These are phyloP conservation scores for Penicillium frequentans DNA, from an alignment of 2,329 filamentous ascomycete genomes.

Conservation along the genomic window DNA sequence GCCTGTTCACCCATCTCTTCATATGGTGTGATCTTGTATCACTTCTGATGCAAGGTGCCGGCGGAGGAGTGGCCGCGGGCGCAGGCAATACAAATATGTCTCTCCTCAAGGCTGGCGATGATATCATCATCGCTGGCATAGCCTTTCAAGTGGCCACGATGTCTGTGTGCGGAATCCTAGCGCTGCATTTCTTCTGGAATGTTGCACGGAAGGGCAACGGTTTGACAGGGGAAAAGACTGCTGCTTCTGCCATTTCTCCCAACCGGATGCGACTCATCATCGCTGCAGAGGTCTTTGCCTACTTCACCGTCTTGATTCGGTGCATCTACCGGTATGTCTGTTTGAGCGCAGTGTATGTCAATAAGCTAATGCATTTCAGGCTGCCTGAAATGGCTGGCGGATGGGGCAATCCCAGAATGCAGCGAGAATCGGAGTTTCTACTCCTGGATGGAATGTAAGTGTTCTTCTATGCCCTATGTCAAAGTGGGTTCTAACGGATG, in stretches of 20 bases:
- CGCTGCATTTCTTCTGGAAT: constrained; percentile 48
- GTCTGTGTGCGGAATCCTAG: constrained; percentile 37
- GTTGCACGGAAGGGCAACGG: constrained; percentile 29
- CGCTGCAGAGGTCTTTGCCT: constrained; percentile 35
- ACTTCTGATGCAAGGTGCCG: constrained; percentile 59
- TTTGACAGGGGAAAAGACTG: constrained; percentile 26
- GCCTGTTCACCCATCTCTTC: constrained; percentile 60
- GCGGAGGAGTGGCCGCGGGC: constrained; percentile 29
- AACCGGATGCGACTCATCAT: constrained; percentile 28
- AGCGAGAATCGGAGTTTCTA: constrained; percentile 48
- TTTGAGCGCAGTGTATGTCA: not conserved
- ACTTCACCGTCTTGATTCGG: constrained; percentile 42
- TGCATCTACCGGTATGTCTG: constrained; percentile 44
- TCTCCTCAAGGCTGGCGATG: not conserved
- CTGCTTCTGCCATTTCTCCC: constrained; percentile 12
- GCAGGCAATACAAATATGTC: too few relatives aligned
- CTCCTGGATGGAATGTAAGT: constrained; percentile 51
- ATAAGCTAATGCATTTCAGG: constrained; percentile 27
- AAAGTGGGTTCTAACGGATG: constrained; percentile 1
- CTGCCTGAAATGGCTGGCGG: constrained; percentile 53
- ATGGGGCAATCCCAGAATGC: constrained; percentile 50
- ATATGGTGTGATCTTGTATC: constrained; percentile 59
- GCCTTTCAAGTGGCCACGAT: constrained; percentile 57
- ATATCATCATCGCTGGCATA: constrained; percentile 61
- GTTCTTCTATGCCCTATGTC: not conserved